Evolutionary conservation across 148 eudicot genomes (phyloP).

Genomic region (Persicaria tinctoria): DNA sequence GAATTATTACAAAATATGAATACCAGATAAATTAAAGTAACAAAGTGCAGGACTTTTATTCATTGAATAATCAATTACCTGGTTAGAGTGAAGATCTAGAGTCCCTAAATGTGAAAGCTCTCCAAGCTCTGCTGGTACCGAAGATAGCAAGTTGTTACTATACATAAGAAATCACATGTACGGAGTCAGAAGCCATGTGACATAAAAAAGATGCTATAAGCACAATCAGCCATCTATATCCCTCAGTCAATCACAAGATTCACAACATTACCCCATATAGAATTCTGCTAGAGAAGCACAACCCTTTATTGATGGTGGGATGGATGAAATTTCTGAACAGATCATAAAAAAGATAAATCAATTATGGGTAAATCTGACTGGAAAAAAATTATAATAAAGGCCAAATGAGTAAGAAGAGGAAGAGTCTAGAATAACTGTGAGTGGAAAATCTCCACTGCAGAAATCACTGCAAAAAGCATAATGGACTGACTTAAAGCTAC

Average conservation of each 20-base stretch:
- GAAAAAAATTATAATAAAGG: background rate
- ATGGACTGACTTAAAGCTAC: background rate
- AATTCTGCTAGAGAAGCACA: conserved; percentile 84
- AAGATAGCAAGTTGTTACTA: conserved; percentile 68
- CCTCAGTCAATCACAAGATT: conserved; percentile 8
- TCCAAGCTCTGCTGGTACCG: conserved; percentile 69
- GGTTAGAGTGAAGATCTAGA: conserved; percentile 90
- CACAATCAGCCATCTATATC: conserved; percentile 1
- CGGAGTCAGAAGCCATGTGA: background rate
- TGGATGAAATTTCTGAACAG: conserved; percentile 77
- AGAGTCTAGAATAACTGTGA: background rate
- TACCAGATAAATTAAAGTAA: background rate
- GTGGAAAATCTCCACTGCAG: background rate
- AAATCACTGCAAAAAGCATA: background rate
- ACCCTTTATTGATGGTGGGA: conserved; percentile 78
- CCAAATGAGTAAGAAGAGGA: background rate
- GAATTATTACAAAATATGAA: background rate
- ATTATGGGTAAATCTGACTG: background rate
- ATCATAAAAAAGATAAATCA: conserved; percentile 8
- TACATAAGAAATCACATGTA: conserved; percentile 13
- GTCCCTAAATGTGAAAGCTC: conserved; percentile 69
- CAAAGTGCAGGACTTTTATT: background rate
- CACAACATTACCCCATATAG: conserved; percentile 82
- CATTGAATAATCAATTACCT: conserved; percentile 31
- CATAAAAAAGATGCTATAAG: background rate